Conservation (phyloP, 345 rosid genomes). For the Moricandia moricandioides region DNA sequence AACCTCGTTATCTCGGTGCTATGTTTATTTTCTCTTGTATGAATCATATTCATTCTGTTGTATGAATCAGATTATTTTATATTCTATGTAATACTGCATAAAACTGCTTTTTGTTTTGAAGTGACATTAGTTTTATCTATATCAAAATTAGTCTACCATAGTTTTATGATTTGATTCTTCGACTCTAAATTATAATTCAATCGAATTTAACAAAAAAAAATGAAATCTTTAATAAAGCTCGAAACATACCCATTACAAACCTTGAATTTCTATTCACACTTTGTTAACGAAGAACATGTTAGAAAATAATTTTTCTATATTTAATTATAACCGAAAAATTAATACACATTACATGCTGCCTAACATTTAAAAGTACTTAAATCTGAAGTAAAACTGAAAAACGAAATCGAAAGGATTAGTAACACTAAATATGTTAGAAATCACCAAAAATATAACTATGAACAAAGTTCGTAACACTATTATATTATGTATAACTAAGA, state of each 20-base stretch:
- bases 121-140: neutral
- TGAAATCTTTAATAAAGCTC: neutral
- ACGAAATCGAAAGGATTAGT: neutral
- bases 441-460: no score
- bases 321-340: neutral
- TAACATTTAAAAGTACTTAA: no score
- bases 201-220: neutral
- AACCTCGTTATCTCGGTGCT: neutral
- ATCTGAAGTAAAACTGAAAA: neutral
- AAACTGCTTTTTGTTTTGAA: neutral
- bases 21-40: no score
- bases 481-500: no score
- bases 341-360: neutral
- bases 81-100: no score
- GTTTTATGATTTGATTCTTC: neutral
- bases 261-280: neutral
- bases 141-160: neutral
- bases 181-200: no score
- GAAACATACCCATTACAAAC: neutral
- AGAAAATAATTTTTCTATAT: neutral
- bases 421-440: neutral
- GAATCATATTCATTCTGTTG: no score
- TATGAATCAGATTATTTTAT: no score
- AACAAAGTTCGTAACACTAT: no score
- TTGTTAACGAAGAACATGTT: neutral